A percentile compares a stretch with the other conserved stretches of the same genome.
phyloP scores from a whole-genome alignment of 768 basidiomycete genomes.

The Serpula lacrymans region DNA sequence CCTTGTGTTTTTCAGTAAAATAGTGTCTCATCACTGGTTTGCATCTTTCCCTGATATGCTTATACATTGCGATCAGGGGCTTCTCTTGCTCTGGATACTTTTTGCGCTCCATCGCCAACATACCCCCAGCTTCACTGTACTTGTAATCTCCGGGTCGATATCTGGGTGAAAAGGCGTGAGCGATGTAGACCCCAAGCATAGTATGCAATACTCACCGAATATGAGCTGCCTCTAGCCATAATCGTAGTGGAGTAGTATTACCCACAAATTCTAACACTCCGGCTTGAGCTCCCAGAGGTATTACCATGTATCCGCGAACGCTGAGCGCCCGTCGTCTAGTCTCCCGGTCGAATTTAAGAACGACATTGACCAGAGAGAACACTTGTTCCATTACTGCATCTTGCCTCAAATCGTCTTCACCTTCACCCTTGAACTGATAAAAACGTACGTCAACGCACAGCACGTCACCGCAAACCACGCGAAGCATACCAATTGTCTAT shows the following conservation, averaged over 20 bases:
- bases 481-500: constrained; percentile 71
- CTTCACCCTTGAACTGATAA: constrained; percentile 84
- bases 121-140: constrained; percentile 24
- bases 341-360: constrained; percentile 71
- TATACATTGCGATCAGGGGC: constrained; percentile 32
- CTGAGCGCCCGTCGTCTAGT: constrained; percentile 69
- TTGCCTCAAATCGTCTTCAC: constrained; percentile 89
- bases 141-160: constrained; percentile 62
- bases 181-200: background rate
- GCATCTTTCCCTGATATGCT: constrained; percentile 42
- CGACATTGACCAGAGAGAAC: constrained; percentile 81
- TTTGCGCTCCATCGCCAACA: constrained; percentile 30
- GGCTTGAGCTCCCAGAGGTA: constrained; percentile 76
- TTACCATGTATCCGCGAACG: constrained; percentile 84
- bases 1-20: constrained; percentile 87
- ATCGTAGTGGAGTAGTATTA: constrained; percentile 63
- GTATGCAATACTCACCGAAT: constrained; percentile 38
- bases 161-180: constrained; percentile 32
- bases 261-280: constrained; percentile 91
- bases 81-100: constrained; percentile 27
- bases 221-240: constrained; percentile 68
- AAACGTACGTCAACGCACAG: too few species aligned
- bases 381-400: constrained; percentile 99
- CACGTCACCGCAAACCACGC: background rate
- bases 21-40: constrained; percentile 92